These are phyloP conservation scores for Metschnikowia amazonensis DNA, from an alignment of 805 yeast species.

Conservation along the genomic window DNA sequence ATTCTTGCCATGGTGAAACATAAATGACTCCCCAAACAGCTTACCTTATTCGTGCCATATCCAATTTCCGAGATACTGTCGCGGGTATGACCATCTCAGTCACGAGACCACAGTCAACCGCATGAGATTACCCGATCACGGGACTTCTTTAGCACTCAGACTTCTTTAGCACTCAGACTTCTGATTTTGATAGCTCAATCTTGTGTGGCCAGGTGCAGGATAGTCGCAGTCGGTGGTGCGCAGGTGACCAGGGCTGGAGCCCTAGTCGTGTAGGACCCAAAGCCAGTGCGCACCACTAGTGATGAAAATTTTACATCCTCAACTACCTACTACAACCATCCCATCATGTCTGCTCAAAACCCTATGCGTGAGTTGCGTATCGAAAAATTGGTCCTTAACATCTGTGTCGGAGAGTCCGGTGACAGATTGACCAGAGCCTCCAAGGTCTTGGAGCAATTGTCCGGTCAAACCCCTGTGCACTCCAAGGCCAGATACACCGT, in stretches of 20 bases:
- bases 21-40: too few relatives aligned
- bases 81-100: too few relatives aligned
- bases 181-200: too few relatives aligned
- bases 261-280: constrained; percentile 9
- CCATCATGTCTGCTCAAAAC: constrained; percentile 55
- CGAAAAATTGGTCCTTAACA: constrained; percentile 99
- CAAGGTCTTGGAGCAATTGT: constrained; percentile 98
- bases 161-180: too few relatives aligned
- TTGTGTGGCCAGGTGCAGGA: too few relatives aligned
- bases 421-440: constrained; percentile 99
- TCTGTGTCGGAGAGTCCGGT: constrained; percentile 99
- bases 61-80: too few relatives aligned
- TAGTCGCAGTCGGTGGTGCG: too few relatives aligned
- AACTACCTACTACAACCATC: constrained; percentile 8
- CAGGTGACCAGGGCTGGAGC: constrained; percentile 11
- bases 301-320: constrained; percentile 9
- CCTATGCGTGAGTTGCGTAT: constrained; percentile 98
- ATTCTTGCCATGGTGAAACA: too few relatives aligned
- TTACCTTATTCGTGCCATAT: too few relatives aligned
- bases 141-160: too few relatives aligned
- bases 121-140: too few relatives aligned
- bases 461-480: constrained; percentile 99
- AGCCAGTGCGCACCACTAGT: constrained; percentile 6
- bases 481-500: constrained; percentile 99
- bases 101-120: too few relatives aligned